Base-by-base conservation (phyloP, 768 basidiomycete species). In the Termitomyces sp. region DNA sequence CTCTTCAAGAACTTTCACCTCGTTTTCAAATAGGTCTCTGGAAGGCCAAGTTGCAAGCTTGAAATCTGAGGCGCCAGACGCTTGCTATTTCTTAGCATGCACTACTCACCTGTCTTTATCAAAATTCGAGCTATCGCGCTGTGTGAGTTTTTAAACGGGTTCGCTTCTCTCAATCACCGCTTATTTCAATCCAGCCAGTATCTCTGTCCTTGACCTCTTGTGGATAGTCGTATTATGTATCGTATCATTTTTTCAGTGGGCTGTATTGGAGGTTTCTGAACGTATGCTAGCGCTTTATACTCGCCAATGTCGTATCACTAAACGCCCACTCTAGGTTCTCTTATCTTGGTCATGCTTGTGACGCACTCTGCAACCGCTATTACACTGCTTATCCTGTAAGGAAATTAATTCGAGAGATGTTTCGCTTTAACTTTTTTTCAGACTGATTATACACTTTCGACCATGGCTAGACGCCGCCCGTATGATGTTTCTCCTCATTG, bases 381-480 rank as follows among this genome's bases (percentile, higher is more conserved):
- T 19, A 63, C 75, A 58, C 58, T 79, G 38, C 78, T 80, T 41
- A 51, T 77, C 14, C 64, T 82, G 81, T 80, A 53, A 38, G 77
- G 47, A 50, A 44, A 45, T 14, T 50, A 3, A 8, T 29, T 8
- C 42, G 27, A 23, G 40, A n/a, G 17, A 46, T 58, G 55, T 55
- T 52, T 43, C 38, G 35, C 45, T 25, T 45, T 53, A 25, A 25
- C 16, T 44, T 25, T 34, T 37, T 29, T n/a, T 4, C 42, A 83
- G 82, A 58, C 68, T 83, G 25, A 62, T 83, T 35, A 64, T 79
- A 2, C 57, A 68, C 40, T 85, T 84, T 47, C 74, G 82, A 38
- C 62, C 70, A 14, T 85, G 82, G 82, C 64, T 84, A 4, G 85
- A 86, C 62, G 74, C 72, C 1, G 78, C 81, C 11, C 76, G 83